Conservation (phyloP, 2,329 filamentous ascomycete genomes). For the Nemania serpens region DNA sequence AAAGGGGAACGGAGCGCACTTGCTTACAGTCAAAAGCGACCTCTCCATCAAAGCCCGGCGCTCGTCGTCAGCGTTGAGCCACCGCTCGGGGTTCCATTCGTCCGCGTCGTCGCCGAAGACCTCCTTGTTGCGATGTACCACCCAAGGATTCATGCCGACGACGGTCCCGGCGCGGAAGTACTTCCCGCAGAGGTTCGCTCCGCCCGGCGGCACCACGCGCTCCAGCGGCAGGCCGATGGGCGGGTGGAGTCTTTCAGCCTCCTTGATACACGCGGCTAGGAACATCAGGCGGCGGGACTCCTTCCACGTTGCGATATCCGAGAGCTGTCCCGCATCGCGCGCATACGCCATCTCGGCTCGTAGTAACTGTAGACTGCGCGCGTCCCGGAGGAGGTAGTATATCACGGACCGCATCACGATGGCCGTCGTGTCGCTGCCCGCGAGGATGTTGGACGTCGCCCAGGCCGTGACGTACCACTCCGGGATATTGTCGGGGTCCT, state of each 20-base stretch:
- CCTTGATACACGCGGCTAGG: conserved; percentile 65
- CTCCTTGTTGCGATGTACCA: neutral
- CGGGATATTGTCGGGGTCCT: neutral
- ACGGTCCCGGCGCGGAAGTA: conserved; percentile 1
- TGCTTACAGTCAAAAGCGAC: neutral
- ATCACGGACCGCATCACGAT: conserved; percentile 23
- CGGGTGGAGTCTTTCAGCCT: neutral
- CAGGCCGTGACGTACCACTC: conserved; percentile 20
- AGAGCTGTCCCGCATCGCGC: conserved; percentile 6
- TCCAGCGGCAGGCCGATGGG: neutral
- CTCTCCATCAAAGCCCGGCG: neutral
- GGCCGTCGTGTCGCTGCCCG: conserved; percentile 24
- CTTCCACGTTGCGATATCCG: conserved; percentile 15
- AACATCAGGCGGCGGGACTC: conserved; percentile 52
- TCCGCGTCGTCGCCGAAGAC: conserved; percentile 8
- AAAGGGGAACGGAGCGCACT: too few species aligned
- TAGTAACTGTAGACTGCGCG: conserved; percentile 8
- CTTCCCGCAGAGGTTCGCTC: neutral
- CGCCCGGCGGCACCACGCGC: neutral
- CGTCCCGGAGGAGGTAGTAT: conserved; percentile 19
- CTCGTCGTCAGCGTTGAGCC: neutral
- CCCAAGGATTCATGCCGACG: conserved; percentile 11
- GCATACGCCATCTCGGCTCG: conserved; percentile 9
- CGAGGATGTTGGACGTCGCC: conserved; percentile 1
- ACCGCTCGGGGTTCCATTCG: conserved; percentile 3